Base-by-base conservation (phyloP, 805 yeast genomes). In the Trichomonascus vanleenenianus region DNA sequence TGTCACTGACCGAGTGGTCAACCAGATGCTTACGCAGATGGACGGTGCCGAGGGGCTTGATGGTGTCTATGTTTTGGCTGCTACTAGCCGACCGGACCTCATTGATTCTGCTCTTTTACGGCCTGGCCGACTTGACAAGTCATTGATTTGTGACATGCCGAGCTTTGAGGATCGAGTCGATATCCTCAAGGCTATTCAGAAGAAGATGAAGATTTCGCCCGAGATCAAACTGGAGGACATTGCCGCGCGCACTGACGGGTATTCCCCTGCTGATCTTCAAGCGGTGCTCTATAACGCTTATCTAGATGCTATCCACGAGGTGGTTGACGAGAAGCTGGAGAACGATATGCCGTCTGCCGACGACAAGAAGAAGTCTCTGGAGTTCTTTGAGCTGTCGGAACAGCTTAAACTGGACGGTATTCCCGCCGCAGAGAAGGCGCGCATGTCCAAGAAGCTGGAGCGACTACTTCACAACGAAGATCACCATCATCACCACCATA, bases 11-110 rank as follows among this genome's bases (percentile, higher is more conserved):
- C 75, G 98, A 56, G 96, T 93, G 35, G 98, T 93, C 20, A 93
- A 93, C 65, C 98, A 93, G 61, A 77, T 93, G 78, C 74, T 93
- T 56, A 93, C 98, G 0, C 97, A 93, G 61, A 89, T 93, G 96
- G 98, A 93, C 64, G 98, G 98, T 67, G 97, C 97, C 0, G 97
- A 93, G 63, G 97, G 97, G 0, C 70, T 89, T 25, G 97, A 89
- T 56, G 97, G 97, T 2, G 97, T 93, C 2, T 91, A 93, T 60
- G 96, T 93, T 0, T 70, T 93, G 20, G 97, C 97, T 0, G 98
- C 97, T 1, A 93, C 97, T 0, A 81, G 93, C 56, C 74, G 98
- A 56, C 98, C 98, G 0, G 98, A 93, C 58, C 72, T 93, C 54
- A 89, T 93, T 52, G 98, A 93, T 62, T 83, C 96, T 2, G 98